Evolutionary conservation across 78 protist species (phyloP).

Genomic region (Dictyostelium capitatum): DNA sequence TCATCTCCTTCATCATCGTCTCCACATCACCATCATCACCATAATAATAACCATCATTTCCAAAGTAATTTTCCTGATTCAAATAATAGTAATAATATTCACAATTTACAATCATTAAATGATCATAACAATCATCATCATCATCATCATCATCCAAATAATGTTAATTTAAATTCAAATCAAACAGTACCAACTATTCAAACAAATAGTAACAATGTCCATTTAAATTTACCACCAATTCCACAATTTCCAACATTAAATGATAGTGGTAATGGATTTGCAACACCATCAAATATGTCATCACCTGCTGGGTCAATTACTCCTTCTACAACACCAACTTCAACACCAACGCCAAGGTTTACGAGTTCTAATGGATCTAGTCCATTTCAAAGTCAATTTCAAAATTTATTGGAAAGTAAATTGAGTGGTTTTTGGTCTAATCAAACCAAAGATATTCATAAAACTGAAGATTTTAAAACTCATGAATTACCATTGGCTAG

Average conservation of each 20-base stretch:
- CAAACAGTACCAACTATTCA: no score
- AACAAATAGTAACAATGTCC: neutral
- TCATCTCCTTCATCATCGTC: neutral
- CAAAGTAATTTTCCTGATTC: neutral
- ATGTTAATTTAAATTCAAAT: no score
- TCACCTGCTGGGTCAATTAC: neutral
- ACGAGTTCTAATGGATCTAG: neutral
- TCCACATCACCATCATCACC: neutral
- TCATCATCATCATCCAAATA: neutral
- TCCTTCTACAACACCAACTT: neutral
- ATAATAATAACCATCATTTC: neutral
- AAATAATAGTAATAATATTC: neutral
- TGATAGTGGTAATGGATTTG: neutral
- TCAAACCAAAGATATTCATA: slow-evolving; percentile 22
- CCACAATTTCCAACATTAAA: slow-evolving; percentile 6
- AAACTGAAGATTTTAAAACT: slow-evolving; percentile 61
- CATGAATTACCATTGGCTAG: slow-evolving; percentile 89
- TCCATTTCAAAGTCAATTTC: slow-evolving; percentile 27
- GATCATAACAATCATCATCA: neutral
- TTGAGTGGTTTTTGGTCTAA: slow-evolving; percentile 25
- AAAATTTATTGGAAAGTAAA: slow-evolving; percentile 24
- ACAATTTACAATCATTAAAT: neutral
- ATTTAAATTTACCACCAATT: neutral
- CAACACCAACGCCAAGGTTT: slow-evolving; percentile 2
- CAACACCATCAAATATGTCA: slow-evolving; percentile 1